phyloP scores from a whole-genome alignment of 2,329 filamentous ascomycete genomes.

The Cylindrodendrum hubeiense region DNA sequence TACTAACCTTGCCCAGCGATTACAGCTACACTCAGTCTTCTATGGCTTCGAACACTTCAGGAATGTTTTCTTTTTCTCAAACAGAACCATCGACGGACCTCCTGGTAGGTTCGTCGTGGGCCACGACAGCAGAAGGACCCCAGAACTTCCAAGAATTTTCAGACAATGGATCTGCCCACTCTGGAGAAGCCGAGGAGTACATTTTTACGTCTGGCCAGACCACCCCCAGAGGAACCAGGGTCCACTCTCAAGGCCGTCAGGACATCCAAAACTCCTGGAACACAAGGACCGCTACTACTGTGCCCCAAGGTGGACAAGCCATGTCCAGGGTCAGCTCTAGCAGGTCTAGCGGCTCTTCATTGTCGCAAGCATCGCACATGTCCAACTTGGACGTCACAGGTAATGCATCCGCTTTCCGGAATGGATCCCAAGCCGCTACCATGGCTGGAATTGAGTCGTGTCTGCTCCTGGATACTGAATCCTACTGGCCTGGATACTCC shows the following conservation, averaged over 20 bases:
- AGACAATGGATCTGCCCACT: constrained; percentile 62
- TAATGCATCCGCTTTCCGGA: constrained; percentile 60
- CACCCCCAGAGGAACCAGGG: constrained; percentile 64
- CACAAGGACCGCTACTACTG: constrained; percentile 49
- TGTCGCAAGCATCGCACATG: constrained; percentile 64
- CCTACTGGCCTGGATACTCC: constrained; percentile 62
- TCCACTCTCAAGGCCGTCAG: constrained; percentile 54
- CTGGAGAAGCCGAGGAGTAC: constrained; percentile 68
- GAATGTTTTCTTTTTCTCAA: constrained; percentile 70
- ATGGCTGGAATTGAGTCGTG: constrained; percentile 64
- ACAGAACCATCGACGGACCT: constrained; percentile 70
- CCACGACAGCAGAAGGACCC: constrained; percentile 68
- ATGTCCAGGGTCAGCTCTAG: constrained; percentile 56
- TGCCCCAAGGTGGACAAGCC: constrained; percentile 50
- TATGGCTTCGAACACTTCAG: constrained; percentile 61
- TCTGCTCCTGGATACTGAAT: constrained; percentile 63
- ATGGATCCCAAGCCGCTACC: constrained; percentile 53
- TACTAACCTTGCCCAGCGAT: constrained; percentile 70
- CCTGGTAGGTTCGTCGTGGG: constrained; percentile 67
- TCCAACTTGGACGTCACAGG: constrained; percentile 65
- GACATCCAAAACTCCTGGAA: constrained; percentile 64
- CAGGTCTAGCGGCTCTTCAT: constrained; percentile 57
- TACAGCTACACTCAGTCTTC: constrained; percentile 67
- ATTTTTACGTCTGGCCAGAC: constrained; percentile 67
- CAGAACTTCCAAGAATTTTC: constrained; percentile 70